Conservation (phyloP, 2,329 filamentous ascomycete species). For the Aspergillus carbonarius region DNA sequence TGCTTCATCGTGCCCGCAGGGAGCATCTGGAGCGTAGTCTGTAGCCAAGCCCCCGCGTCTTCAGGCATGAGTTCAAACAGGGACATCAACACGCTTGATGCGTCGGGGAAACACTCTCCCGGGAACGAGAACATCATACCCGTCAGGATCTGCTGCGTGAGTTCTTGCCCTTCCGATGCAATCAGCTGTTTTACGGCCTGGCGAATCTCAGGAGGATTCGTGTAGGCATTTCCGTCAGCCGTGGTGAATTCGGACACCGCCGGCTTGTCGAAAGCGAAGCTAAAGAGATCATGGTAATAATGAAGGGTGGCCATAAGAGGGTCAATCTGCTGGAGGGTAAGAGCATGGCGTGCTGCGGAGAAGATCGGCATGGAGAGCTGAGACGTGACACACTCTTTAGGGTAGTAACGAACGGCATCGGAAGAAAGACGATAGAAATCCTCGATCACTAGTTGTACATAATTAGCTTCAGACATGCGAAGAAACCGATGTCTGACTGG, state of each 20-base stretch:
- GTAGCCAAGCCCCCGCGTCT: constrained; percentile 78
- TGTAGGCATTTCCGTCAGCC: constrained; percentile 58
- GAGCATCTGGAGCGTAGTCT: constrained; percentile 77
- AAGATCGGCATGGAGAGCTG: constrained; percentile 78
- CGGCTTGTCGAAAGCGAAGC: constrained; percentile 76
- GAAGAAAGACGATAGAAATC: constrained; percentile 94
- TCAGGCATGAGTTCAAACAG: constrained; percentile 84
- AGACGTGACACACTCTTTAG: constrained; percentile 77
- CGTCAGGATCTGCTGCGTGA: constrained; percentile 86
- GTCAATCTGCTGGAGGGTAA: constrained; percentile 87
- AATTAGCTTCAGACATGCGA: constrained; percentile 1
- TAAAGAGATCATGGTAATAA: constrained; percentile 86
- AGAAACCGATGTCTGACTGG: neutral
- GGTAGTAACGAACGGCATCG: constrained; percentile 91
- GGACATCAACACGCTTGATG: constrained; percentile 84
- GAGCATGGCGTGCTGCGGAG: constrained; percentile 78
- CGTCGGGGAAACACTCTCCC: constrained; percentile 90
- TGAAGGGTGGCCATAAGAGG: constrained; percentile 89
- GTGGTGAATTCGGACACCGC: constrained; percentile 58
- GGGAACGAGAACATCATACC: constrained; percentile 99
- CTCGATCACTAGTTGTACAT: constrained; percentile 66
- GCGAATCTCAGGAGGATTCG: constrained; percentile 69
- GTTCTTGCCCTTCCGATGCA: constrained; percentile 66
- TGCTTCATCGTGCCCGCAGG: constrained; percentile 78
- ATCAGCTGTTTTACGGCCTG: constrained; percentile 72